Base-by-base conservation (phyloP, 164 flowering plant species). In the Protea cynaroides region DNA sequence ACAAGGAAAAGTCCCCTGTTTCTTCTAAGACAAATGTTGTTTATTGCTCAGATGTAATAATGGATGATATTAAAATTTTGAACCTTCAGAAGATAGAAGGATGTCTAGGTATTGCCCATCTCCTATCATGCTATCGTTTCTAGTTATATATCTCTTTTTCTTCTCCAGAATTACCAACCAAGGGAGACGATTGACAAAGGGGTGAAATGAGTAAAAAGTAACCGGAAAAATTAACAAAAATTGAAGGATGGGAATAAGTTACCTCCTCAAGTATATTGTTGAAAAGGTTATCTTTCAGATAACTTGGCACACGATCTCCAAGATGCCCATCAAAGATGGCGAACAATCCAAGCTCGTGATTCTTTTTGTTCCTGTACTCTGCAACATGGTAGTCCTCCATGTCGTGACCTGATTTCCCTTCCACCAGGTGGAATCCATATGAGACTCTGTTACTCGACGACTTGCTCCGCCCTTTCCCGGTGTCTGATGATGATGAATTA, bases 361-460 rank as follows among this genome's bases (percentile, higher is more conserved):
- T 72, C 61, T 78, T 74, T 36, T 25, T 75, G 18, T 58, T 62
- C 44, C 62, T 72, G 69, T 77, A 84, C 54, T 84, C 81, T 2
- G 91, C 88, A 22, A 86, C 85, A 73, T 73, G 88, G 62, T 82
- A 86, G 60, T 86, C 91, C 68, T 86, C 91, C 91, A 86, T 86
- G 65, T 78, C 78, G 67, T 86, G 91, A 21, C 83, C 83, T 5
- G 87, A 72, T 68, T 78, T 78, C 7, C 90, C 90, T 78, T 86
- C 79, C 43, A 86, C 86, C 50, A 86, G 73, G 64, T 81, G 81
- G 65, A 82, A 86, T 4, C 88, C 91, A 71, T 84, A 83, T 1
- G 68, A 55, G 24, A 85, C 78, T 52, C 43, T 69, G 46, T 69
- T 78, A 61, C 66, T 65, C 0, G 83, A 78, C 8, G 74, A 58